These are phyloP conservation scores for Bipolaris oryzae DNA, from an alignment of 2,329 filamentous ascomycete genomes.

Conservation along the genomic window DNA sequence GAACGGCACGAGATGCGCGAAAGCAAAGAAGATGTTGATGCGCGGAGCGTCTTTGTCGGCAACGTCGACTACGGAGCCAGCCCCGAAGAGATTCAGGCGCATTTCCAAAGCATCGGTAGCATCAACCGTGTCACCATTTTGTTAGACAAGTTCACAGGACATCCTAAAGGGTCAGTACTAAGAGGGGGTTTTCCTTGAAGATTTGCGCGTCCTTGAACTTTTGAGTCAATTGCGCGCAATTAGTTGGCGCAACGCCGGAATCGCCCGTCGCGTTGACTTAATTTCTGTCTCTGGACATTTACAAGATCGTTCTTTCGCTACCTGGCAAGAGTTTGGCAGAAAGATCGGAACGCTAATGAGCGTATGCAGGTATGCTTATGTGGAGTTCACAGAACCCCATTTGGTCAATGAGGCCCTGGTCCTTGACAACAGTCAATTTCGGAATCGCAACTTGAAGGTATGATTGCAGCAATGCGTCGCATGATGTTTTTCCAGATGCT, in stretches of 20 bases:
- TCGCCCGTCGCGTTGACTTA: background rate
- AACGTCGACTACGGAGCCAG: slow-evolving; percentile 98
- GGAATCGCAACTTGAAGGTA: slow-evolving; percentile 94
- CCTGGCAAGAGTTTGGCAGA: slow-evolving; percentile 62
- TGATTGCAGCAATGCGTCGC: background rate
- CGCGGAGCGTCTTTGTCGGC: slow-evolving; percentile 94
- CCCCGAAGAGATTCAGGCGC: slow-evolving; percentile 96
- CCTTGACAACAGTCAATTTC: slow-evolving; percentile 94
- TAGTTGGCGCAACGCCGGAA: slow-evolving; percentile 1
- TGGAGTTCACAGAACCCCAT: slow-evolving; percentile 94
- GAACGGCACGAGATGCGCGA: slow-evolving; percentile 83
- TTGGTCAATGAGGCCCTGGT: slow-evolving; percentile 92
- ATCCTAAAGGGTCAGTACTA: slow-evolving; percentile 91
- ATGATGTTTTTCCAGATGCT: slow-evolving; percentile 19
- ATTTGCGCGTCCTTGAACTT: slow-evolving; percentile 9
- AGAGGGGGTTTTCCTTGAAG: slow-evolving; percentile 47
- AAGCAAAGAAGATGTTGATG: slow-evolving; percentile 94
- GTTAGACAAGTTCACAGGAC: slow-evolving; percentile 96
- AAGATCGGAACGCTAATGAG: slow-evolving; percentile 60
- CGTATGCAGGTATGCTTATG: slow-evolving; percentile 87
- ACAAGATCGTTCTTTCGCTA: slow-evolving; percentile 51
- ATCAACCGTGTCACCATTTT: slow-evolving; percentile 99
- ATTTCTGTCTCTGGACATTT: background rate
- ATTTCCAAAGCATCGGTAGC: slow-evolving; percentile 95
- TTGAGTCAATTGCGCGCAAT: background rate